phyloP scores from a whole-genome alignment of 441 rosid species.

The Erysimum pusillum region DNA sequence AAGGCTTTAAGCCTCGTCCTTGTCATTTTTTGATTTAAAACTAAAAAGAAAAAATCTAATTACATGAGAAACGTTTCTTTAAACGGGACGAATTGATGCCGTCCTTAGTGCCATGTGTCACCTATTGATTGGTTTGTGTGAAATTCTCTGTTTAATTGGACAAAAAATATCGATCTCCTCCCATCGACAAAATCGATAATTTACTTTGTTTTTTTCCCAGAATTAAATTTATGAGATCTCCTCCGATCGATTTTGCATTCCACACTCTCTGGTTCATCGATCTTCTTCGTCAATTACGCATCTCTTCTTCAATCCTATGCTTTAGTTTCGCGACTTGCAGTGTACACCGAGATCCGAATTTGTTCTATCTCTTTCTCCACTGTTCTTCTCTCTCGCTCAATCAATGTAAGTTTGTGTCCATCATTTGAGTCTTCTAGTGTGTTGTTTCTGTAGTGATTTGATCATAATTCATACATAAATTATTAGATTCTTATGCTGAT shows the following conservation, averaged over 20 bases:
- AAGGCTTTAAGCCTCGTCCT: too few relatives aligned
- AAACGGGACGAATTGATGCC: too few relatives aligned
- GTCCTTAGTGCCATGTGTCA: too few relatives aligned
- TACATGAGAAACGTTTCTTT: too few relatives aligned
- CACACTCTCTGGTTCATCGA: background rate
- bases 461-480: background rate
- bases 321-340: background rate
- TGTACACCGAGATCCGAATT: background rate
- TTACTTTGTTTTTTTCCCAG: background rate
- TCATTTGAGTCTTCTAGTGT: background rate
- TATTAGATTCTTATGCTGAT: background rate
- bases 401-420: conserved; percentile 1
- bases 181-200: too few relatives aligned
- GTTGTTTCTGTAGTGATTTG: background rate
- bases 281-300: background rate
- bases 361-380: background rate
- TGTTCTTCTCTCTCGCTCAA: background rate
- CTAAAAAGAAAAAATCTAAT: too few relatives aligned
- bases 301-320: background rate
- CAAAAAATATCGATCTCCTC: too few relatives aligned
- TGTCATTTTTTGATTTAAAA: too few relatives aligned
- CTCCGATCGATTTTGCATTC: background rate
- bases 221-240: background rate
- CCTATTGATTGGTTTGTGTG: too few relatives aligned
- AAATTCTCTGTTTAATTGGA: too few relatives aligned